phyloP scores from a whole-genome alignment of 1,139 yeast genomes.

The Candida albicans region DNA sequence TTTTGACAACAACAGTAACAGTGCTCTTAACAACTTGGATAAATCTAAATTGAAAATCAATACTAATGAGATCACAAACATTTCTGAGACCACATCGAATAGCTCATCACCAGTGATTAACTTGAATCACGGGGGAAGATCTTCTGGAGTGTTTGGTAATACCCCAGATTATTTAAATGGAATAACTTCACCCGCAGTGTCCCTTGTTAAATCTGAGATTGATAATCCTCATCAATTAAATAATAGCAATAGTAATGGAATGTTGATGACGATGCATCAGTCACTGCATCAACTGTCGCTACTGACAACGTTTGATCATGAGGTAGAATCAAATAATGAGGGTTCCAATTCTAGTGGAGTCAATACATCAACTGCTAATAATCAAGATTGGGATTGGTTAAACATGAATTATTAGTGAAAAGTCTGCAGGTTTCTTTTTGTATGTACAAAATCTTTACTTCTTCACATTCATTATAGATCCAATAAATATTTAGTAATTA shows the following conservation, averaged over 20 bases:
- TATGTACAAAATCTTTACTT: too few species aligned
- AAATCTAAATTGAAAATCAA: too few species aligned
- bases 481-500: too few species aligned
- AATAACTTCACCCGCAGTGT: background rate
- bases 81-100: background rate
- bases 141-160: too few species aligned
- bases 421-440: too few species aligned
- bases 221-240: background rate
- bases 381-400: conserved; percentile 37
- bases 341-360: background rate
- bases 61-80: background rate
- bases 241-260: background rate
- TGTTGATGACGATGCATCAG: background rate
- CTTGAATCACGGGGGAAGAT: conserved; percentile 3
- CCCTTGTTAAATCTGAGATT: background rate
- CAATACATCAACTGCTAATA: background rate
- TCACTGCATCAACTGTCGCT: too few species aligned
- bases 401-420: conserved; percentile 25
- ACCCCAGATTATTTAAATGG: background rate
- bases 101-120: conserved; percentile 3
- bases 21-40: background rate
- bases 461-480: too few species aligned
- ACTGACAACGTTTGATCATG: too few species aligned
- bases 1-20: conserved; percentile 1
- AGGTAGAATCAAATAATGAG: too few species aligned